A percentile compares a stretch with the other conserved stretches of the same genome.
Evolutionary conservation across 208 protist genomes (phyloP).

Genomic region (Leishmania guyanensis): DNA sequence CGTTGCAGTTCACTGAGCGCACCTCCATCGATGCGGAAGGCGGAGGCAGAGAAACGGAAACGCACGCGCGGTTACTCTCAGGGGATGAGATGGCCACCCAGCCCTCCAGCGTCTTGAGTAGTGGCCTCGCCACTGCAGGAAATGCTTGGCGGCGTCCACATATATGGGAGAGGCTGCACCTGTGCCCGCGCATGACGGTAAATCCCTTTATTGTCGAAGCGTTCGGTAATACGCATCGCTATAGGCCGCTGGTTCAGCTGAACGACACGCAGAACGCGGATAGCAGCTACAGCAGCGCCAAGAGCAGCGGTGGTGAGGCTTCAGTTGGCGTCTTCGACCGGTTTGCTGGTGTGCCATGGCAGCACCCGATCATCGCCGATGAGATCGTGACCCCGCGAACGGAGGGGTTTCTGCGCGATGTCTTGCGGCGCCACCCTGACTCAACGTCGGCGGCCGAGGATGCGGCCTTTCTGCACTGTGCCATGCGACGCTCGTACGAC

Average conservation of each 20-base stretch:
- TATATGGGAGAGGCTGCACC: slow-evolving; percentile 10
- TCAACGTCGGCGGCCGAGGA: background rate
- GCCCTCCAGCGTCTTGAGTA: background rate
- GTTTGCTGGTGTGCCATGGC: slow-evolving; percentile 11
- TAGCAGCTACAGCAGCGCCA: background rate
- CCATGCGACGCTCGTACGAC: slow-evolving; percentile 27
- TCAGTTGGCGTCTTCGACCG: slow-evolving; percentile 1
- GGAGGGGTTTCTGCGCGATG: background rate
- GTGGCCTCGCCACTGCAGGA: background rate
- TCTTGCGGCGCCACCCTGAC: slow-evolving; percentile 4
- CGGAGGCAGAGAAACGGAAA: background rate
- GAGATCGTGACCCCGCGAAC: slow-evolving; percentile 28
- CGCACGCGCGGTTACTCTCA: background rate
- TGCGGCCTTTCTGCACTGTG: slow-evolving; percentile 26
- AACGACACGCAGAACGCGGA: background rate
- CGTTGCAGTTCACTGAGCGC: background rate
- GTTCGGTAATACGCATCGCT: slow-evolving; percentile 23
- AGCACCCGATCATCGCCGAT: slow-evolving; percentile 2
- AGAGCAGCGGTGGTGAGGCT: background rate
- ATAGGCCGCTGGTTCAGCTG: slow-evolving; percentile 9
- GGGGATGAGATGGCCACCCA: background rate
- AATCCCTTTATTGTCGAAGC: slow-evolving; percentile 17
- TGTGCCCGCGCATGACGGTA: slow-evolving; percentile 19
- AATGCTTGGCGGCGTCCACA: background rate
- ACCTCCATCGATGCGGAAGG: background rate